phyloP scores from a whole-genome alignment of 1,139 yeast genomes.

The Kodamaea sp. region DNA sequence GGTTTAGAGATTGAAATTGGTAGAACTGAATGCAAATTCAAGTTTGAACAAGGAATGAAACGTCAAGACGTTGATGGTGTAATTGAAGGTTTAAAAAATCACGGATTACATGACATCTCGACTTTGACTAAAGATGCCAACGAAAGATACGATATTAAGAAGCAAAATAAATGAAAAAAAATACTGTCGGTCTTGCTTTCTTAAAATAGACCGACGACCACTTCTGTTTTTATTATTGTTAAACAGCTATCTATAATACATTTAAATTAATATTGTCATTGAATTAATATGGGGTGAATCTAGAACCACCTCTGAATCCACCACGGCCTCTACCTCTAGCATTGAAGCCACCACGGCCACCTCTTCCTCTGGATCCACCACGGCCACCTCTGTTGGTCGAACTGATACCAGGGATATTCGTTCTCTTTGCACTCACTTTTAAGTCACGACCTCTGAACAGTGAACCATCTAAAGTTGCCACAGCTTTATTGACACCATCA shows the following conservation, averaged over 20 bases:
- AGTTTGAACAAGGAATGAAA: slow-evolving; percentile 54
- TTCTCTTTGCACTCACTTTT: slow-evolving; percentile 72
- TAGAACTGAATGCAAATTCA: slow-evolving; percentile 54
- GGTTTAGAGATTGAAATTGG: slow-evolving; percentile 56
- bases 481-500: slow-evolving; percentile 60
- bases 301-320: slow-evolving; percentile 18
- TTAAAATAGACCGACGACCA: neutral
- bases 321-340: slow-evolving; percentile 21
- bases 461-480: slow-evolving; percentile 59
- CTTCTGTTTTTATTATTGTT: neutral
- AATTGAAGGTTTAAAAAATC: slow-evolving; percentile 40
- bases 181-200: no score
- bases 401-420: slow-evolving; percentile 70
- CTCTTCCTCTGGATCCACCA: slow-evolving; percentile 36
- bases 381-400: slow-evolving; percentile 39
- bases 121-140: slow-evolving; percentile 10
- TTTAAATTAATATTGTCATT: neutral
- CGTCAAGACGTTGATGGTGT: slow-evolving; percentile 51
- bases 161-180: slow-evolving; percentile 1
- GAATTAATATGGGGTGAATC: slow-evolving; percentile 17
- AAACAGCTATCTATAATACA: neutral
- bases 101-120: slow-evolving; percentile 16
- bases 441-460: slow-evolving; percentile 64
- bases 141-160: slow-evolving; percentile 8
- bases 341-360: slow-evolving; percentile 16